Conservation (phyloP, 2,329 filamentous ascomycete species). For the Coniochaeta prunicola region DNA sequence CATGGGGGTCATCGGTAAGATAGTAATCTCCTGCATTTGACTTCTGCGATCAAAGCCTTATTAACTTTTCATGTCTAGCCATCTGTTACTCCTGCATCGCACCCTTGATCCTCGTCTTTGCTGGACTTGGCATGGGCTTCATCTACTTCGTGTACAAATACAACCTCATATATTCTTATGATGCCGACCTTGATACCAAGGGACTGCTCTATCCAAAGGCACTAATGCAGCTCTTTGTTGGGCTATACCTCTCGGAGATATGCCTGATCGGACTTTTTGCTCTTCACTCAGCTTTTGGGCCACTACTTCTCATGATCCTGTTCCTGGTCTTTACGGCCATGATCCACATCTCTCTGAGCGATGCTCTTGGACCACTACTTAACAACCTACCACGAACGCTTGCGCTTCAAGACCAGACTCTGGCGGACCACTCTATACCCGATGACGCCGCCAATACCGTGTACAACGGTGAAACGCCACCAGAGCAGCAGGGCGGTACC, state of each 20-base stretch:
- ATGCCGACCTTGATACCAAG: conserved; percentile 75
- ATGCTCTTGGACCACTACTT: conserved; percentile 64
- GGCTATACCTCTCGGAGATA: conserved; percentile 72
- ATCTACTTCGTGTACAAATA: conserved; percentile 85
- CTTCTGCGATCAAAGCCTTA: too few species aligned
- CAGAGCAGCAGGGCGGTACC: not conserved
- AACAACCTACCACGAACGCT: conserved; percentile 64
- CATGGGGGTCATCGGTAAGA: conserved; percentile 59
- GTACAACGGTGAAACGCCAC: not conserved
- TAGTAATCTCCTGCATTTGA: conserved; percentile 4
- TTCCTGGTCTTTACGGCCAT: conserved; percentile 70
- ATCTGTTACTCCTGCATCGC: conserved; percentile 81
- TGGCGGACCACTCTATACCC: conserved; percentile 9
- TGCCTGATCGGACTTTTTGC: conserved; percentile 78
- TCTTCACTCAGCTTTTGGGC: conserved; percentile 59
- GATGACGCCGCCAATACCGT: conserved; percentile 4
- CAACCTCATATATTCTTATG: conserved; percentile 76
- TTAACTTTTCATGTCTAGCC: conserved; percentile 24
- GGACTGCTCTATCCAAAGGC: conserved; percentile 84
- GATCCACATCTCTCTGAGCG: conserved; percentile 66
- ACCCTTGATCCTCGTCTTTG: conserved; percentile 75
- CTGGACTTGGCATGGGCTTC: conserved; percentile 65
- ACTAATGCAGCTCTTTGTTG: conserved; percentile 76
- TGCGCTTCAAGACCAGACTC: conserved; percentile 28
- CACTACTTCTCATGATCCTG: conserved; percentile 66